These are phyloP conservation scores for Sclerotinia minor DNA, from an alignment of 2,329 filamentous ascomycete genomes.

Conservation along the genomic window DNA sequence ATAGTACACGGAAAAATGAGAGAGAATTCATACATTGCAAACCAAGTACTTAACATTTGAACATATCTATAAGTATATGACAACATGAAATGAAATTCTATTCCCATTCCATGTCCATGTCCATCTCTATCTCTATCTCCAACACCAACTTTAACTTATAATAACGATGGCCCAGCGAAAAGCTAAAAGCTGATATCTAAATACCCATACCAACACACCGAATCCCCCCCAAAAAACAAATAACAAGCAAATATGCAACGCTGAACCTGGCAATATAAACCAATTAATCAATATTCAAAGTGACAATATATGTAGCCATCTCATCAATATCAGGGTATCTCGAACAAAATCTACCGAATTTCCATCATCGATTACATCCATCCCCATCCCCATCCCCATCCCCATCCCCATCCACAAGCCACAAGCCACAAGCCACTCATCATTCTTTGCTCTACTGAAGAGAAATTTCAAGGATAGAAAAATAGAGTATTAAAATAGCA, in stretches of 20 bases:
- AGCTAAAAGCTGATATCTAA: neutral
- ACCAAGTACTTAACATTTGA: neutral
- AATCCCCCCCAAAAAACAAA: neutral
- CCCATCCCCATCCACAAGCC: too few relatives aligned
- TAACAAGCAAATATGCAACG: neutral
- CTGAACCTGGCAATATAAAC: neutral
- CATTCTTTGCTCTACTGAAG: neutral
- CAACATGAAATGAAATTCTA: neutral
- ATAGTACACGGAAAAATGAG: neutral
- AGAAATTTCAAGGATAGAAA: too few relatives aligned
- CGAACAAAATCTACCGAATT: neutral
- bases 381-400: too few relatives aligned
- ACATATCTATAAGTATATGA: neutral
- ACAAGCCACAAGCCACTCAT: neutral
- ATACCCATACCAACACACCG: neutral
- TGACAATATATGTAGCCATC: neutral
- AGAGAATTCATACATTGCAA: neutral
- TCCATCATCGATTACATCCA: too few relatives aligned
- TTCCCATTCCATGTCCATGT: neutral
- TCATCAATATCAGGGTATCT: conserved; percentile 19
- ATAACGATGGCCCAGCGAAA: neutral
- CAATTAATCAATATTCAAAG: conserved; percentile 3
- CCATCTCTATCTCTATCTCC: too few relatives aligned
- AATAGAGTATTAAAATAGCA: neutral
- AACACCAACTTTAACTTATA: neutral